Evolutionary conservation across 1,284 basidiomycete species (phyloP).

Genomic region (Pseudozyma tsukubaensis): DNA sequence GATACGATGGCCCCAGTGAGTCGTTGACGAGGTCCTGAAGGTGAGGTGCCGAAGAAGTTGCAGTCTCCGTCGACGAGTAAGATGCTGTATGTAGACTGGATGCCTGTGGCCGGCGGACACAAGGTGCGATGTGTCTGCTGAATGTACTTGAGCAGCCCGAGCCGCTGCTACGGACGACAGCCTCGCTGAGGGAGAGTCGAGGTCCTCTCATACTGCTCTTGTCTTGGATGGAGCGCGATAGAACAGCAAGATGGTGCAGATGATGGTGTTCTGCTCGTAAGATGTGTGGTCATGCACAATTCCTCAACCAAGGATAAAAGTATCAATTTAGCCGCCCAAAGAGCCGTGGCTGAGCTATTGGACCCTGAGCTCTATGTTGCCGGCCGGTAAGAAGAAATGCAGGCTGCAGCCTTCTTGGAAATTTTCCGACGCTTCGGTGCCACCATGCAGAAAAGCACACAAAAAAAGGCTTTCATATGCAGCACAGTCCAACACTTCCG

Average conservation of each 20-base stretch:
- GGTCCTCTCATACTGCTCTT: slow-evolving; percentile 9
- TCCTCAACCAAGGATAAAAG: too few relatives aligned
- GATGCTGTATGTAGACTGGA: neutral
- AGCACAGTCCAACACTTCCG: neutral
- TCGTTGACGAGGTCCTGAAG: slow-evolving; percentile 30
- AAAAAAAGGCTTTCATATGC: neutral
- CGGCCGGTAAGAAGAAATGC: slow-evolving; percentile 46
- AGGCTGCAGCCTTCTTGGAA: neutral
- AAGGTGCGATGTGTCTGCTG: neutral
- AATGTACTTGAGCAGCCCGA: neutral
- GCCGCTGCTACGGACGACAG: neutral
- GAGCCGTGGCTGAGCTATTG: slow-evolving; percentile 6
- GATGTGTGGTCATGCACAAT: neutral
- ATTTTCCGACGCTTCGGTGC: neutral
- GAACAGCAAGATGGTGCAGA: neutral
- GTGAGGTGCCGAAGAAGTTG: neutral
- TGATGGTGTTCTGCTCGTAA: slow-evolving; percentile 7
- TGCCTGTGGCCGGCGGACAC: neutral
- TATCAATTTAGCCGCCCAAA: slow-evolving; percentile 15
- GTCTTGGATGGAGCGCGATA: neutral
- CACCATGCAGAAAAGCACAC: neutral
- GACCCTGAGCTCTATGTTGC: neutral
- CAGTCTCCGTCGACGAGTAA: neutral
- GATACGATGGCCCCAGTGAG: slow-evolving; percentile 5
- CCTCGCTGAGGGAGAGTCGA: slow-evolving; percentile 3